Evolutionary conservation across 768 basidiomycete genomes (phyloP).

Genomic region (Naematelia aurantialba): DNA sequence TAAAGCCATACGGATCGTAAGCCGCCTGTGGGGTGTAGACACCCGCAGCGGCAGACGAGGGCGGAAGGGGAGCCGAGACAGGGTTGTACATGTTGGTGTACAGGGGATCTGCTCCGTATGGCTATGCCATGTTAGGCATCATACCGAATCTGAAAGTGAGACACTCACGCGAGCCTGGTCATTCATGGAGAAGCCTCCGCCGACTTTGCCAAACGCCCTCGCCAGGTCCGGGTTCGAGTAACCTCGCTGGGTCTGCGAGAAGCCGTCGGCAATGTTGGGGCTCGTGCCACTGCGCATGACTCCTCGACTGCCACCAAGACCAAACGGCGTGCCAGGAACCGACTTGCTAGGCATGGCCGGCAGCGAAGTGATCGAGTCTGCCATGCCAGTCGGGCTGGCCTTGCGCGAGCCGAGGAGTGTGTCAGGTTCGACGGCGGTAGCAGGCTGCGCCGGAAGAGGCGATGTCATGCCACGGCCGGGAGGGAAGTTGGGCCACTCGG

Average conservation of each 20-base stretch:
- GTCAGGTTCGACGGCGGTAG: conserved; percentile 17
- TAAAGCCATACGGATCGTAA: conserved; percentile 46
- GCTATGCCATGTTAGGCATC: conserved; percentile 9
- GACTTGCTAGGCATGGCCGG: conserved; percentile 50
- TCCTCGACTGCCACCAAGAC: conserved; percentile 25
- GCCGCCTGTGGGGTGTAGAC: conserved; percentile 26
- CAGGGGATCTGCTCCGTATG: conserved; percentile 37
- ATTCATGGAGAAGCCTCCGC: conserved; percentile 36
- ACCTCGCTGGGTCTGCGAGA: conserved; percentile 43
- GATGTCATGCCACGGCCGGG: conserved; percentile 29
- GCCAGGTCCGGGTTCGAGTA: conserved; percentile 52
- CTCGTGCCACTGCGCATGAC: conserved; percentile 31
- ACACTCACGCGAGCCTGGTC: conserved; percentile 41
- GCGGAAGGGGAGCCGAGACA: conserved; percentile 16
- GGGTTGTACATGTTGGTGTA: conserved; percentile 29
- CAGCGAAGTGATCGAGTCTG: conserved; percentile 47
- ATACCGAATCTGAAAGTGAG: neutral
- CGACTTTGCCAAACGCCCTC: conserved; percentile 47
- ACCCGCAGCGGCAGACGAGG: conserved; percentile 16
- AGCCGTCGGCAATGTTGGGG: conserved; percentile 24
- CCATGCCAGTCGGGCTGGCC: conserved; percentile 38
- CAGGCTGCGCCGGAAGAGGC: conserved; percentile 19
- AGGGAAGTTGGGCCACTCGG: conserved; percentile 91
- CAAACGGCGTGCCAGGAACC: conserved; percentile 50
- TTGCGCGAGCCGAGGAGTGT: conserved; percentile 24